phyloP scores from a whole-genome alignment of 1,284 basidiomycete genomes.

The Cerioporus squamosus region DNA sequence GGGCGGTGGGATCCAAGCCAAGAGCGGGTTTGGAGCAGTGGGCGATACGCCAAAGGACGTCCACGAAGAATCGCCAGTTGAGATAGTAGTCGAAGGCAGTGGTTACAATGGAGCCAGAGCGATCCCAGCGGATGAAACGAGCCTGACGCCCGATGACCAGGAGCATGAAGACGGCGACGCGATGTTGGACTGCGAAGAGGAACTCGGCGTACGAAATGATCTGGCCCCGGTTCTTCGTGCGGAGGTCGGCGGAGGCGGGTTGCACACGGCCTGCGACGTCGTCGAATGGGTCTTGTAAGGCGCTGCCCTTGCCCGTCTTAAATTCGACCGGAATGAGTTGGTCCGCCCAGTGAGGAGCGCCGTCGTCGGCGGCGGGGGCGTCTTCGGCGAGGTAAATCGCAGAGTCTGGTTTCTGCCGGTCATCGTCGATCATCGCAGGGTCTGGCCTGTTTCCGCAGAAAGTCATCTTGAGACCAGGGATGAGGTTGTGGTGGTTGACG shows the following conservation, averaged over 20 bases:
- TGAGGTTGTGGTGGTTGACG: background rate
- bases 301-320: background rate
- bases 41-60: constrained; percentile 7
- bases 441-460: background rate
- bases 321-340: background rate
- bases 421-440: background rate
- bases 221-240: background rate
- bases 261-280: background rate
- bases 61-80: background rate
- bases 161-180: constrained; percentile 6
- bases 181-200: constrained; percentile 2
- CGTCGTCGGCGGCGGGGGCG: background rate
- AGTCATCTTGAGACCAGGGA: background rate
- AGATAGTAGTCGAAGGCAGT: constrained; percentile 7
- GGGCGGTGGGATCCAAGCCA: constrained; percentile 10
- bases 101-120: constrained; percentile 6
- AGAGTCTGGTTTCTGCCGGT: background rate
- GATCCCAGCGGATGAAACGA: constrained; percentile 9
- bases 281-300: background rate
- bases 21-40: background rate
- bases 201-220: background rate
- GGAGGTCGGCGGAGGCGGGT: background rate
- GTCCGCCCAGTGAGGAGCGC: background rate
- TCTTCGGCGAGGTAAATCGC: background rate
- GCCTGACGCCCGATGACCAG: background rate